Evolutionary conservation across 2,329 filamentous ascomycete species (phyloP), one percentile per base, ranked within the genome.

Genomic region (Epichloe festucae): DNA sequence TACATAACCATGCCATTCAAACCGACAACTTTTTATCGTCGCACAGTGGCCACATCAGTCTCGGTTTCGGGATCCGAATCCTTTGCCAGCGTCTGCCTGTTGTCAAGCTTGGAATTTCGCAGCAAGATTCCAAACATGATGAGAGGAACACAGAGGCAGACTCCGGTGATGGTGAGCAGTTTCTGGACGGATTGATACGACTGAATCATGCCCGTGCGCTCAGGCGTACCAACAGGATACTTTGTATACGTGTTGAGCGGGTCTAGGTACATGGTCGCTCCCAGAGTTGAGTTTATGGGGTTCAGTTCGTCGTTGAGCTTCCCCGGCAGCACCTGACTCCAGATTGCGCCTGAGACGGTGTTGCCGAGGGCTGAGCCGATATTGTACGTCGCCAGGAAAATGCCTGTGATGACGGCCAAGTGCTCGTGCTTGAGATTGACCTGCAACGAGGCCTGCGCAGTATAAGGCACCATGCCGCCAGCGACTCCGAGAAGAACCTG

Each of bases 401-500:
- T 66, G 14, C 78, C 78, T 3, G 81, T 70, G 5, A 76, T 70
- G 2, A 73, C 73, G 19, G 79, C 76, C 11, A 82, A 70, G 55
- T 81, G 69, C 55, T 78, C 70, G 55, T 82, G 77, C 14, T 67
- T 69, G 5, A 72, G 73, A 2, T 74, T 77, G 1, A 79, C 76
- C 67, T 82, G 78, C 46, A 77, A 72, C 5, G 77, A 76, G 44
- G 82, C 71, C 58, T 84, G 74, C 49, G 78, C 73, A 48, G 73
- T 73, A 45, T 83, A 76, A 51, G 78, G 75, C 5, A 82, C 68
- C n/a, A 76, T 70, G 10, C 78, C 78, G 4, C 77, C 78, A 3
- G 74, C 76, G 38, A 79, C 70, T 5, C 79, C 75, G 54, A 84
- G 74, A 53, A 83, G 72, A 46, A 83, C 72, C 60, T 84, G 78